phyloP scores from a whole-genome alignment of 2,329 filamentous ascomycete genomes.

The Davidsoniella virescens region DNA sequence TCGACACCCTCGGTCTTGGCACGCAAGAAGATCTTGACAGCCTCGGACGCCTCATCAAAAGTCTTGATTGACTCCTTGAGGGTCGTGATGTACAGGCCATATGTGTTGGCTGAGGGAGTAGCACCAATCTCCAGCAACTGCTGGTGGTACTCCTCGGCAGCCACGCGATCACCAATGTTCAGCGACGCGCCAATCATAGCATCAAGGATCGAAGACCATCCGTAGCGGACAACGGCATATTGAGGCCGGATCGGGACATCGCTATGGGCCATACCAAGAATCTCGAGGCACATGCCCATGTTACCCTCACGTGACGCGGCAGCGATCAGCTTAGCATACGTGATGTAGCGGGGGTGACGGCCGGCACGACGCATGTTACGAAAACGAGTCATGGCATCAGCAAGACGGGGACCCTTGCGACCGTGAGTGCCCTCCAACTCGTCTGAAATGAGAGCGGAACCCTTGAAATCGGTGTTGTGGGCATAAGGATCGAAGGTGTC shows the following conservation, averaged over 20 bases:
- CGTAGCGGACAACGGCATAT: constrained; percentile 77
- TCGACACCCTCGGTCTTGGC: constrained; percentile 88
- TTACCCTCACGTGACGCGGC: constrained; percentile 76
- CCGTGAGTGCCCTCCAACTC: constrained; percentile 68
- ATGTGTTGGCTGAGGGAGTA: constrained; percentile 90
- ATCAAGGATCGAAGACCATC: constrained; percentile 92
- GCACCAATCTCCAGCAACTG: constrained; percentile 82
- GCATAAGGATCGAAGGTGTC: constrained; percentile 86
- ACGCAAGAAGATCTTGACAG: constrained; percentile 91
- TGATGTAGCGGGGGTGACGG: constrained; percentile 86
- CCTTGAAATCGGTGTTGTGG: constrained; percentile 80
- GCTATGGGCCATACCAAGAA: constrained; percentile 72
- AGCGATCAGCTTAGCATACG: constrained; percentile 87
- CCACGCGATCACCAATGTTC: constrained; percentile 59
- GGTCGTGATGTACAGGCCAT: constrained; percentile 97
- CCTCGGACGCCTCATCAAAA: constrained; percentile 92
- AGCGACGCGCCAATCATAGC: constrained; percentile 91
- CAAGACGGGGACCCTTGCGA: constrained; percentile 55
- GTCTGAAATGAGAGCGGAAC: constrained; percentile 78
- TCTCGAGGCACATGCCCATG: constrained; percentile 66
- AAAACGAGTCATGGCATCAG: constrained; percentile 68
- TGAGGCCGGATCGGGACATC: constrained; percentile 76
- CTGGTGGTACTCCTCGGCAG: constrained; percentile 77
- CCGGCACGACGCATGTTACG: constrained; percentile 87
- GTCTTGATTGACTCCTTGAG: constrained; percentile 94